Evolutionary conservation across 2,329 filamentous ascomycete genomes (phyloP), one percentile per base, ranked within the genome.

Genomic region (Xylariales sp.): DNA sequence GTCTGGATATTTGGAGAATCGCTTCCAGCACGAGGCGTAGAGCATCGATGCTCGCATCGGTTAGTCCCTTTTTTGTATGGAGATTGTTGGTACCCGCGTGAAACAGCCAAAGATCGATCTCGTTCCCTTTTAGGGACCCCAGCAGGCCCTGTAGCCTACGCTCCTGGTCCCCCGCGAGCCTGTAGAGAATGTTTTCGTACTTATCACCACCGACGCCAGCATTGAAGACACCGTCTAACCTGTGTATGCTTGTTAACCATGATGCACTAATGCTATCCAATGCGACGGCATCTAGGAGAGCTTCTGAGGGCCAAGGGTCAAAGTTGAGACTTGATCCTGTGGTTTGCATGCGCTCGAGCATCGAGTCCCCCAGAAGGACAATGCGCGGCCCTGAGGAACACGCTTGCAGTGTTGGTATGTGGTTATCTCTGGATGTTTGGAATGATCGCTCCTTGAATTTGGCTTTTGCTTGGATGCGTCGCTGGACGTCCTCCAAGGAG

Each of bases 121-220:
- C 34, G 4, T 38, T 29, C 5, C 11, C 10, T n/a, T 16, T 6
- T 5, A 40, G 14, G 3, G 20, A 12, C 5, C 37, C 33, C 11
- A 37, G 6, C 11, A 41, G 33, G 5, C 39, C 33, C 3, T 16
- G 20, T 2, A 41, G 15, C 32, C 20, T 27, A 5, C 28, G 33
- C 21, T 37, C 6, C 31, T 36, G 10, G 17, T 47, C 43, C 3
- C 49, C 46, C 2, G 40, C 11, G 6, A 51, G 37, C 5, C 50
- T 39, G 27, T 44, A 51, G 6, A 52, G 38, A 1, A 52, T 39
- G 14, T 52, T 51, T 29, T 51, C 41, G 12, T 47, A 46, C 31
- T 47, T 51, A 13, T 52, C 50, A 8, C 50, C 50, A 8, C 50
- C 50, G 15, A 50, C 49, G n/a, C 49, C 49, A 6, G 47, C 47